These are phyloP conservation scores for Mediolabrus comicus DNA, from an alignment of 108 stramenopile genomes.

Conservation along the genomic window DNA sequence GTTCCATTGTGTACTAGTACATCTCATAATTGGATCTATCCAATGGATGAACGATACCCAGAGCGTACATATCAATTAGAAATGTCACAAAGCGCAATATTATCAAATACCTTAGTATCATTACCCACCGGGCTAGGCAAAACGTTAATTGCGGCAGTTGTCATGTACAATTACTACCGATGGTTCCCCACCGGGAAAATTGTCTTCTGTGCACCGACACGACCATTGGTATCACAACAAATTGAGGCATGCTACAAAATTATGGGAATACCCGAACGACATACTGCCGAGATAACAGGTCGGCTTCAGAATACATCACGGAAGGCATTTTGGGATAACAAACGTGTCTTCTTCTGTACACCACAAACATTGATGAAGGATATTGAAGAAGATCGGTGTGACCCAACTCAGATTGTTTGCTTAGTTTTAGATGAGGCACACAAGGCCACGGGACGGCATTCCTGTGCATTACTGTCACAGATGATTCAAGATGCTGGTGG, in stretches of 20 bases:
- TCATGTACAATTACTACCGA: constrained; percentile 97
- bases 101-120: constrained; percentile 90
- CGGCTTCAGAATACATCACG: constrained; percentile 35
- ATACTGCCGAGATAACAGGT: constrained; percentile 84
- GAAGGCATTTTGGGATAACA: constrained; percentile 55
- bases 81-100: constrained; percentile 73
- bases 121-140: constrained; percentile 99
- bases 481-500: constrained; percentile 53
- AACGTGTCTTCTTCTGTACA: constrained; percentile 95
- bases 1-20: constrained; percentile 54
- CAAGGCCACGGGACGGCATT: constrained; percentile 91
- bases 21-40: constrained; percentile 83
- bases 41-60: constrained; percentile 72
- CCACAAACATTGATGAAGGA: constrained; percentile 96
- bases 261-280: constrained; percentile 70
- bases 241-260: constrained; percentile 79
- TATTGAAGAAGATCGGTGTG: constrained; percentile 56
- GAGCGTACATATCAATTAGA: constrained; percentile 86
- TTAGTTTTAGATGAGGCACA: constrained; percentile 98
- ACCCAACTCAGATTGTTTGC: constrained; percentile 71
- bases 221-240: constrained; percentile 96
- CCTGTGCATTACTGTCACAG: constrained; percentile 61
- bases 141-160: constrained; percentile 96
- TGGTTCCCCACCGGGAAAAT: constrained; percentile 82
- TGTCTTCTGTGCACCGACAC: constrained; percentile 90